A percentile compares a stretch with the other conserved stretches of the same genome.
Evolutionary conservation across 768 basidiomycete genomes (phyloP).

Genomic region (Suillus fuscotomentosus): DNA sequence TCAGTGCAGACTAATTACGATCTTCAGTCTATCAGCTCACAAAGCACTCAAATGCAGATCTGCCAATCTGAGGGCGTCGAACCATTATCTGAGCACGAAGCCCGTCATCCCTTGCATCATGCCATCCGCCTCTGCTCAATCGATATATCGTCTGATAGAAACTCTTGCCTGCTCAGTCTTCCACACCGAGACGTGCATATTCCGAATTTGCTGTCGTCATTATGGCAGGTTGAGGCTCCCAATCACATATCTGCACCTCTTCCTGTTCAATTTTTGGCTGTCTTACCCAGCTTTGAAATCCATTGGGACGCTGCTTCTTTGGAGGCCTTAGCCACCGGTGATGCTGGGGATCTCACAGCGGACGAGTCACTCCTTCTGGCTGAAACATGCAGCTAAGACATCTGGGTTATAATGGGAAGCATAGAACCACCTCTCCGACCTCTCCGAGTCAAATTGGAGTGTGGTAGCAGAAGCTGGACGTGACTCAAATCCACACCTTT

Average conservation of each 20-base stretch:
- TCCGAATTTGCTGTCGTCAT: neutral
- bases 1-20: neutral
- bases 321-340: neutral
- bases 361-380: neutral
- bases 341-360: neutral
- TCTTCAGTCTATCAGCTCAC: neutral
- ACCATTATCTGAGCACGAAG: neutral
- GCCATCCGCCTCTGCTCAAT: neutral
- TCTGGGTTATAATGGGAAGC: neutral
- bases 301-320: neutral
- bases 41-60: neutral
- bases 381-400: neutral
- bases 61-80: neutral
- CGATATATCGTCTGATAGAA: neutral
- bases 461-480: neutral
- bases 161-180: neutral
- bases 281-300: neutral
- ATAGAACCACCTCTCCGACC: neutral
- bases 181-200: neutral
- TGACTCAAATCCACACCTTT: neutral
- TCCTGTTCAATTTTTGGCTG: neutral
- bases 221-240: neutral
- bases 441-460: neutral
- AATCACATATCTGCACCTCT: neutral
- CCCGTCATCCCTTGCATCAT: neutral